Percentiles rank a stretch among this genome's conserved stretches.
Conservation (phyloP, 2,329 filamentous ascomycete genomes). For the Lasiodiplodia sp. region DNA sequence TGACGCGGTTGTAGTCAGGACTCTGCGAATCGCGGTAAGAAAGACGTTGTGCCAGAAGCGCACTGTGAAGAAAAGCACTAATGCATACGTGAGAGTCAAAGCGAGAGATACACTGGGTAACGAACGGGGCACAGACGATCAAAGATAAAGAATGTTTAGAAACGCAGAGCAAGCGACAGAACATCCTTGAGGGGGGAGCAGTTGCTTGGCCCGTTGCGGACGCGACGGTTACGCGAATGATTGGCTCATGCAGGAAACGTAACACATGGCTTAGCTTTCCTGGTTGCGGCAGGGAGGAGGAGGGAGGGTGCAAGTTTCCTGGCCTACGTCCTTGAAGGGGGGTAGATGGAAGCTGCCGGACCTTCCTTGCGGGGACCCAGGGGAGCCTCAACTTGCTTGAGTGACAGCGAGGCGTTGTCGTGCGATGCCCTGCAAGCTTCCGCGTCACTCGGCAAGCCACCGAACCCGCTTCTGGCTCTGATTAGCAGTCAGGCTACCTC, state of each 20-base stretch:
- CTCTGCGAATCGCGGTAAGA: background rate
- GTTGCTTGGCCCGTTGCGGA: background rate
- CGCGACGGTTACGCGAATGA: background rate
- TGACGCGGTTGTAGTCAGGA: background rate
- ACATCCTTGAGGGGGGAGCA: background rate
- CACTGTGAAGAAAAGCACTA: too few relatives aligned
- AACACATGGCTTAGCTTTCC: background rate
- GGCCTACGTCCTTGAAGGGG: background rate
- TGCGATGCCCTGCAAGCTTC: background rate
- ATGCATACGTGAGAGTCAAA: background rate
- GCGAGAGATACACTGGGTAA: background rate
- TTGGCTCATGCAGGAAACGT: background rate
- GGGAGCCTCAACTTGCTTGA: background rate
- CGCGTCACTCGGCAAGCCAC: background rate
- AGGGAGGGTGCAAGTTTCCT: background rate
- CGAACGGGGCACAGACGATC: background rate
- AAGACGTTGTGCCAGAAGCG: too few relatives aligned
- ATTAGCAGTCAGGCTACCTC: background rate
- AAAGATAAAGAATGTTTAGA: background rate
- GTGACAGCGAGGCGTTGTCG: background rate
- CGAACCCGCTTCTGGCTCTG: background rate
- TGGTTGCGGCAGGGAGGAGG: too few relatives aligned
- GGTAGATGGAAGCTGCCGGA: background rate
- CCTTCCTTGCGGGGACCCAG: background rate
- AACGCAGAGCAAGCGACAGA: background rate